Evolutionary conservation across 176 grass and related monocot genomes (phyloP), one percentile per base, ranked within the genome.

Genomic region (sorghum (Sorghum bicolor)): DNA sequence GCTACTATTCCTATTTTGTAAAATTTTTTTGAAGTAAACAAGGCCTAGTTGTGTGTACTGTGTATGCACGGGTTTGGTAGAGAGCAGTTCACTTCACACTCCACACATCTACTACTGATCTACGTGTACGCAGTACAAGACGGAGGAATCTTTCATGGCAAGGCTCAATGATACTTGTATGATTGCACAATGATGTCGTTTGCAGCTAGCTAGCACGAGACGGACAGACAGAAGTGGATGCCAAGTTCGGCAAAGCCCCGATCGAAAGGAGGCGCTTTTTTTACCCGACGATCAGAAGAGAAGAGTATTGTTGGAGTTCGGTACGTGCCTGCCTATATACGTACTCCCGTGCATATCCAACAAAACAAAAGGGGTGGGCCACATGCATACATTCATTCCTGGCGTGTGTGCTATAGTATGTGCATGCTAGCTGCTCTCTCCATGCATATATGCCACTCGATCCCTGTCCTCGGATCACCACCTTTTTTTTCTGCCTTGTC

Each of bases 181-280:
- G 34, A 78, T 63, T 53, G 47, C 72, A 10, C 12, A 6, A 41
- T 45, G n/a, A n/a, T n/a, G n/a, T n/a, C n/a, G 25, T 44, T 44
- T 14, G 48, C 48, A 16, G 14, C 14, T 47, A 26, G 53, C 30
- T n/a, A 13, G 22, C 52, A 78, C n/a, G 69, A 43, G 20, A 13
- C 13, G 68, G 20, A 14, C 36, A 12, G 37, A 28, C 75, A 78
- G 14, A 13, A 81, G 79, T 44, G 14, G 80, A 61, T 10, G 24
- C 67, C 11, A 72, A 82, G 80, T n/a, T 62, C 29, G 67, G 66
- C 32, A 81, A 74, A 50, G 44, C 40, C 62, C 39, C n/a, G n/a
- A n/a, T n/a, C n/a, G 8, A 72, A 72, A 40, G 20, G 32, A 4
- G 38, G 48, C 5, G 48, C 48, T 52, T 52, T 52, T 6, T 52